Base-by-base conservation (phyloP, 148 eudicot genomes). In the Rhododendron henanense region DNA sequence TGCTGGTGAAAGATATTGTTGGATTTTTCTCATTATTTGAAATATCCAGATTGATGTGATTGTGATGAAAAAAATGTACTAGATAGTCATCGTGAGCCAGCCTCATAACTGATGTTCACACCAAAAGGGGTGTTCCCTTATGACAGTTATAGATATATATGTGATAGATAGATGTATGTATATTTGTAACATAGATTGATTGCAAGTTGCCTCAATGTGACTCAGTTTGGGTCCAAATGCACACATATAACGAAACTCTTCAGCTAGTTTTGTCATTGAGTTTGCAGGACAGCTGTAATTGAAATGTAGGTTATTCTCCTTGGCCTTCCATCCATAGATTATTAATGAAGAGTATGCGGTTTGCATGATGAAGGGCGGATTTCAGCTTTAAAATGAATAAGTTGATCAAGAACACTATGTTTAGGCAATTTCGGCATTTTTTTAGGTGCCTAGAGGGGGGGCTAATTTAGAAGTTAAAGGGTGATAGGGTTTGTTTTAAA, bases 261-360 rank as follows among this genome's bases (percentile, higher is more conserved):
- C 16, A 81, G 45, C 45, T 53, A 53, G 45, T 28, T 53, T 19
- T 57, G 31, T 37, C 28, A 35, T 11, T 19, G n/a, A 53, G 73
- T 59, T 37, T 81, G 47, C 84, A 18, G 45, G 6, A 33, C 2
- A 33, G 39, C 4, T 50, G 9, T 79, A 25, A 28, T 48, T 15
- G 35, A 28, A 59, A 50, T 79, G 82, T 79, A 14, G 59, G 18
- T 31, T 69, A 9, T 65, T 55, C 31, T 23, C 71, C 71, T 63
- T 63, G 71, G 71, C 71, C 28, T 63, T 21, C 28, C 71, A 55
- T 55, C 61, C 61, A 55, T 55, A 18, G 6, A 55, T 51, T 95
- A 51, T 51, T 51, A 13, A 51, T 51, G 15, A 51, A 51, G 55
- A 59, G 23, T 57, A 19, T 57, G n/a, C n/a, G 2, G 65, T 57